Evolutionary conservation across 2,329 filamentous ascomycete genomes (phyloP), one percentile per base, ranked within the genome.

Genomic region (Claviceps sp.): DNA sequence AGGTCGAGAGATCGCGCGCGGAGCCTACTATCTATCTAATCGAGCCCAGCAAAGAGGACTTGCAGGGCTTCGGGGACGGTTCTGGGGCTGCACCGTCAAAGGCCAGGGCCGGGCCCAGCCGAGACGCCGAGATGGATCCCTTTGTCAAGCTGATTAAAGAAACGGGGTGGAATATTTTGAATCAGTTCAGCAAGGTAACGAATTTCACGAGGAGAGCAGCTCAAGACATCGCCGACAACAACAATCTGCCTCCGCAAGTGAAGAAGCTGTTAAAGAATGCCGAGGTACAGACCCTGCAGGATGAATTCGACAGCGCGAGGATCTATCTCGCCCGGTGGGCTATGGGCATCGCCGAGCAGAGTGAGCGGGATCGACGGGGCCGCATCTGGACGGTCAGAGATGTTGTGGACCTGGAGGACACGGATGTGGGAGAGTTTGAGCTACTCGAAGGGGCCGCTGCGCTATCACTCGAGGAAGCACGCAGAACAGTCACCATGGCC

Each of bases 281-380:
- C 0, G 90, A 98, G 62, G 89, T 98, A 0, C 90, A 96, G 70
- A 96, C 87, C 0, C 67, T 98, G 22, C 90, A 96, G 63, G 90
- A 97, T 54, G 94, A 98, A 64, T 98, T 96, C 60, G 94, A 98
- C 71, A 95, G 89, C 61, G 93, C 94, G 4, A 80, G 93, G 57
- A 77, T 98, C 54, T 98, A 98, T 63, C 76, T 98, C 40, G 93
- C 93, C 22, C 78, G 93, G 56, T 98, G 93, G 93, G 93, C 93
- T 2, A 97, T 98, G 93, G 89, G 89, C 7, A 95, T 98, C 57
- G 90, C 93, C 0, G 94, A 98, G 66, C 93, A 98, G 70, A 91
- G 90, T 60, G 93, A 98, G 62, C 77, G 82, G 40, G 93, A 98
- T 60, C 76, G 85, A 23, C 86, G 82, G 49, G 85, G 90, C 66